phyloP scores from a whole-genome alignment of 345 rosid genomes.

The Populus nigra region DNA sequence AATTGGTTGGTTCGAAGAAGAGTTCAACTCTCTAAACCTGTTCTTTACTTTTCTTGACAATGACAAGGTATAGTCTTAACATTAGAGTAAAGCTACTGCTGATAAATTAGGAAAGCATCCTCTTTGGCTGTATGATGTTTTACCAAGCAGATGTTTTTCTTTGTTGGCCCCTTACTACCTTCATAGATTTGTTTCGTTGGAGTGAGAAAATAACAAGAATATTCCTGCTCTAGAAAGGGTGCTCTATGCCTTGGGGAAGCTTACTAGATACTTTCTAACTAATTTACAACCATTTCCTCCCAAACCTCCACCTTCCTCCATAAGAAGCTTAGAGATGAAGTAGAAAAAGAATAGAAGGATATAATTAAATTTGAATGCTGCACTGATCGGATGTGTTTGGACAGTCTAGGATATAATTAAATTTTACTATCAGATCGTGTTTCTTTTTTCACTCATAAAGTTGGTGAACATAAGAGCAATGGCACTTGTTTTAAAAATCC shows the following conservation, averaged over 20 bases:
- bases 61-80: neutral
- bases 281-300: neutral
- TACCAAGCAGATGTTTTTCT: neutral
- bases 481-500: too few relatives aligned
- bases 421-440: neutral
- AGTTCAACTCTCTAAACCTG: neutral
- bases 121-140: neutral
- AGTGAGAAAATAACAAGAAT: neutral
- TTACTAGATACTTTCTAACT: neutral
- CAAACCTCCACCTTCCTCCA: neutral
- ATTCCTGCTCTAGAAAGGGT: neutral
- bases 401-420: neutral
- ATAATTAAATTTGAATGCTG: neutral
- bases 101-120: neutral
- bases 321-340: neutral
- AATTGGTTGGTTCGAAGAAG: neutral
- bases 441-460: neutral
- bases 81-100: neutral
- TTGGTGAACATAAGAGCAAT: neutral
- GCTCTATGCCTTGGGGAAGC: neutral
- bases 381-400: neutral
- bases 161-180: neutral
- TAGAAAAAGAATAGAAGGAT: neutral
- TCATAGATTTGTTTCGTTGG: neutral
- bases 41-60: neutral